phyloP scores from a whole-genome alignment of 2,329 filamentous ascomycete genomes.

The Sclerotinia spermophila region DNA sequence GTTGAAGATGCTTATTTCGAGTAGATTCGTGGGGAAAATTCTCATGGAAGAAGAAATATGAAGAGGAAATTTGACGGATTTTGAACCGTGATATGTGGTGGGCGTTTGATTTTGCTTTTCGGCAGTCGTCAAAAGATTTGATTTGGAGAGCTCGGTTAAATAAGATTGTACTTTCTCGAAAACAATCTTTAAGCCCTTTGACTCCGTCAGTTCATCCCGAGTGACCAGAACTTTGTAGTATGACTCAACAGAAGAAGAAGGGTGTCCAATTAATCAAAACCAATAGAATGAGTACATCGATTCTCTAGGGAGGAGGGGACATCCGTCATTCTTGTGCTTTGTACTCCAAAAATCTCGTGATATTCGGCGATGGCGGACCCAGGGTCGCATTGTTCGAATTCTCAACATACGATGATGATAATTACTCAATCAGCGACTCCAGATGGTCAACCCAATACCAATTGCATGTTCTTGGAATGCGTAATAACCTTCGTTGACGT shows the following conservation, averaged over 20 bases:
- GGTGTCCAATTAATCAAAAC: background rate
- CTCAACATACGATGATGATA: background rate
- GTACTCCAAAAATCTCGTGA: background rate
- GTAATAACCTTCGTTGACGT: slow-evolving; percentile 24
- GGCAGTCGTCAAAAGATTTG: background rate
- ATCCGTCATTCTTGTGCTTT: background rate
- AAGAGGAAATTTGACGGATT: slow-evolving; percentile 40
- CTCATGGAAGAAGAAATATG: slow-evolving; percentile 42
- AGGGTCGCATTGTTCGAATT: slow-evolving; percentile 27
- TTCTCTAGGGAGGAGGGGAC: background rate
- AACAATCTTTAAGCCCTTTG: background rate
- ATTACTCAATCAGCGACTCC: background rate
- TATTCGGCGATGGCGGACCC: slow-evolving; percentile 13
- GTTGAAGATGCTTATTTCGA: slow-evolving; percentile 38
- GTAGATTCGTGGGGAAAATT: slow-evolving; percentile 38
- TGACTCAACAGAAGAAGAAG: slow-evolving; percentile 10
- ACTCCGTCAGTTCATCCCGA: background rate
- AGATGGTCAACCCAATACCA: slow-evolving; percentile 35
- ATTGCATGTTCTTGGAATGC: slow-evolving; percentile 36
- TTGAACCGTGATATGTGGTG: slow-evolving; percentile 36
- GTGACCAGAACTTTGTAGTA: background rate
- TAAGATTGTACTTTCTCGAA: background rate
- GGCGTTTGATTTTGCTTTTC: background rate
- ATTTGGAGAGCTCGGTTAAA: slow-evolving; percentile 12
- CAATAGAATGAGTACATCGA: background rate